Evolutionary conservation across 371 early-diverging fungal genomes (phyloP).

Genomic region (Saksenaea oblongispora): DNA sequence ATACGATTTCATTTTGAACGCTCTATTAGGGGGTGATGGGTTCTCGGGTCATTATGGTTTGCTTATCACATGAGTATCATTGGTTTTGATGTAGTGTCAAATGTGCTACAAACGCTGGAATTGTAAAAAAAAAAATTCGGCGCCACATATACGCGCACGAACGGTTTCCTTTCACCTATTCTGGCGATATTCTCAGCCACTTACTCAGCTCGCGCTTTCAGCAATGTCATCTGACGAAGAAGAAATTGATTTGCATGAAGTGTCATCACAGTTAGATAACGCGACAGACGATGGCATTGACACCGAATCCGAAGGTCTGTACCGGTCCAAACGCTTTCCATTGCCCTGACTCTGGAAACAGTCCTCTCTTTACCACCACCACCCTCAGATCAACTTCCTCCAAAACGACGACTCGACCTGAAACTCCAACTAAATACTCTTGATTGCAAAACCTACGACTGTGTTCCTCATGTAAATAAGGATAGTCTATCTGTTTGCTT

Average conservation of each 20-base stretch:
- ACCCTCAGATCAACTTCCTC: constrained; percentile 17
- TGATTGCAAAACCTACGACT: constrained; percentile 55
- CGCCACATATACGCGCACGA: constrained; percentile 5
- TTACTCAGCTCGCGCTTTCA: not conserved
- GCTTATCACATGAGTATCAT: not conserved
- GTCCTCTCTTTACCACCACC: constrained; percentile 13
- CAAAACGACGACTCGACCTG: constrained; percentile 35
- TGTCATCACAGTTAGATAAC: constrained; percentile 34
- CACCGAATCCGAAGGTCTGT: constrained; percentile 41
- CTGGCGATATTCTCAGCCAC: not conserved
- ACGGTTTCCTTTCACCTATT: constrained; percentile 1
- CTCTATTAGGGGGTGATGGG: not conserved
- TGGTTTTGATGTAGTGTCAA: no score
- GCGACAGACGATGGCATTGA: constrained; percentile 38
- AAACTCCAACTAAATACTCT: constrained; percentile 37
- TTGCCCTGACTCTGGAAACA: not conserved
- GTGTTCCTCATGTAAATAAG: constrained; percentile 51
- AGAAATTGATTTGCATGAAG: constrained; percentile 43
- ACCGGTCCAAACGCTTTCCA: not conserved
- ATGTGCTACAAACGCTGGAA: constrained; percentile 2
- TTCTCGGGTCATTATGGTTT: not conserved
- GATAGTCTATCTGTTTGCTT: not conserved
- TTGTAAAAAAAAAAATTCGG: not conserved
- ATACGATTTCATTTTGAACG: constrained; percentile 1
- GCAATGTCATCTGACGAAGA: constrained; percentile 55